Evolutionary conservation across 257 asterid genomes (phyloP), one percentile per base, ranked within the genome.

Genomic region (Gardenia jasminoides): DNA sequence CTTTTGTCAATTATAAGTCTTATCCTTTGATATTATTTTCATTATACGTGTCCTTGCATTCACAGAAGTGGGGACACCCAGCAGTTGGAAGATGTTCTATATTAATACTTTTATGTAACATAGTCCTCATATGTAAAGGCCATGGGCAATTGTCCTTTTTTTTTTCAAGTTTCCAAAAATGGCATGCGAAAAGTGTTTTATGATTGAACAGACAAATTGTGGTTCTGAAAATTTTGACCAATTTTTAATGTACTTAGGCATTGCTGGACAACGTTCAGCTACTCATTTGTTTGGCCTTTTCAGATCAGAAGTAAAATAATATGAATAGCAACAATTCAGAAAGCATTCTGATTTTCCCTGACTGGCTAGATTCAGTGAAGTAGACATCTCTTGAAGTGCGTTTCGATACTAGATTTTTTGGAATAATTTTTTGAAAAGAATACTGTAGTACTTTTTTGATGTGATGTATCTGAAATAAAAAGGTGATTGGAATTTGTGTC

Each of bases 221-320:
- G 84, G 84, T 67, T 66, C 39, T 68, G 43, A 2, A 68, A 50
- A 31, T 67, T 74, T 39, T 41, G 54, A 31, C 36, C 13, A 6
- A 22, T 54, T 71, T 70, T 76, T 28, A 52, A 79, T 52, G 6
- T 11, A 65, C 52, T 20, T 36, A 9, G 58, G 47, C 70, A 36
- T 80, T 73, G 84, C 0, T 77, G 82, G 87, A 62, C 71, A 72
- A 76, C 44, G 11, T 26, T 66, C 11, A 26, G 66, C 72, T 69
- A 68, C 82, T 67, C 65, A 70, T 54, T 75, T 44, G 33, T 52
- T 54, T 67, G 65, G 58, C 44, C 30, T 6, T 16, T 31, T 73
- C 3, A n/a, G n/a, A n/a, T 16, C 2, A 58, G 7, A 47, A 3
- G 61, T 52, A 76, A 48, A 72, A 26, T 39, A 54, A 5, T 4